Evolutionary conservation across 768 basidiomycete genomes (phyloP).

Genomic region (Russula brevipes): DNA sequence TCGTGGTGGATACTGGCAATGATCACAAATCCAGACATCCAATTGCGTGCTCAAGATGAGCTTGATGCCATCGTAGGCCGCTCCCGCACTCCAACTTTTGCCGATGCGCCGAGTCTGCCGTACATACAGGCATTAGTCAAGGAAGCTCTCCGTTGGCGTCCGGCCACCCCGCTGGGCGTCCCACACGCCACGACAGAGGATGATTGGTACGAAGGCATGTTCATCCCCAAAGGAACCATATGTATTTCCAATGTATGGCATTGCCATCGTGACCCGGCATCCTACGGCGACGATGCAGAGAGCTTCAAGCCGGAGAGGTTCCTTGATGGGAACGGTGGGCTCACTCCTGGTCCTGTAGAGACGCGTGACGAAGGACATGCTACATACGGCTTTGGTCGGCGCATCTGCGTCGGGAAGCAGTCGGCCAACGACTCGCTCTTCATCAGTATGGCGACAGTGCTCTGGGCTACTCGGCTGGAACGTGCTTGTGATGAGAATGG

Average conservation of each 20-base stretch:
- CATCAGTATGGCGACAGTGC: constrained; percentile 24
- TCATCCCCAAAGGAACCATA: constrained; percentile 36
- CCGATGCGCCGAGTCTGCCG: constrained; percentile 3
- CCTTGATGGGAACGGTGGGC: constrained; percentile 9
- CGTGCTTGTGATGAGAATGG: constrained; percentile 12
- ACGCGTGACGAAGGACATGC: constrained; percentile 20
- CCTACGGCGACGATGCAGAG: constrained; percentile 21
- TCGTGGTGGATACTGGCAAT: constrained; percentile 20
- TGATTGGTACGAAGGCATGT: constrained; percentile 22
- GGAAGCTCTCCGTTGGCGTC: constrained; percentile 11
- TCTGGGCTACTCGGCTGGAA: constrained; percentile 24
- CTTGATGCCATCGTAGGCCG: constrained; percentile 15
- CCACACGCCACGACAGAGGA: constrained; percentile 25
- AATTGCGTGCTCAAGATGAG: constrained; percentile 10
- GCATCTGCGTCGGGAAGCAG: constrained; percentile 24
- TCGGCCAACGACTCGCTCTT: constrained; percentile 25
- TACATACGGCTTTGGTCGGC: constrained; percentile 21
- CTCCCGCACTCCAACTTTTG: constrained; percentile 1
- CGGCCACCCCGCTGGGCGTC: neutral
- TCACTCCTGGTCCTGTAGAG: constrained; percentile 6
- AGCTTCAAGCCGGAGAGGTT: constrained; percentile 25
- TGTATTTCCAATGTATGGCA: constrained; percentile 29
- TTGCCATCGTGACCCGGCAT: neutral
- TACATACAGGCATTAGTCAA: constrained; percentile 12
- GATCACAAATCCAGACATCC: constrained; percentile 21